Evolutionary conservation across 208 protist genomes (phyloP).

Genomic region (Strigomonas culicis): DNA sequence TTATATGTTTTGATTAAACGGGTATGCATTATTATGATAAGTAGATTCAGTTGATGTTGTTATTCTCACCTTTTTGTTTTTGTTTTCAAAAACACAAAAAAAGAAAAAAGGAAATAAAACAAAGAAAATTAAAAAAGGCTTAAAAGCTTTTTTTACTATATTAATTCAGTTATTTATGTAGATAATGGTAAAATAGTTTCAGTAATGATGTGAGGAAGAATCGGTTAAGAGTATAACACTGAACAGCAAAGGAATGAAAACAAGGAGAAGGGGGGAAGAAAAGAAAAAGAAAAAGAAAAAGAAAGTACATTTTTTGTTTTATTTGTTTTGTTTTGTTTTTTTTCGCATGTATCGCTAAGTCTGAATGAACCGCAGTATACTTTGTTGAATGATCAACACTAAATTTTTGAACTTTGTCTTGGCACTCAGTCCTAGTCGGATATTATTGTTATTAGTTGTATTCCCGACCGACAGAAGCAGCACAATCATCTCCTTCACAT

Average conservation of each 20-base stretch:
- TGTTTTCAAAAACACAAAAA: constrained; percentile 9
- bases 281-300: constrained; percentile 7
- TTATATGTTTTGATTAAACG: too few species aligned
- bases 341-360: too few species aligned
- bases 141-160: constrained; percentile 1
- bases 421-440: too few species aligned
- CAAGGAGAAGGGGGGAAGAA: neutral
- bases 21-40: too few species aligned
- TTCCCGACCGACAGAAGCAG: too few species aligned
- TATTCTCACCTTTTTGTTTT: constrained; percentile 4
- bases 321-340: too few species aligned
- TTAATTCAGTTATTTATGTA: constrained; percentile 2
- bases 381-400: neutral
- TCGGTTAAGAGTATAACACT: neutral
- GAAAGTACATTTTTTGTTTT: constrained; percentile 6
- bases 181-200: constrained; percentile 8
- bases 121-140: neutral
- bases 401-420: neutral
- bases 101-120: constrained; percentile 1
- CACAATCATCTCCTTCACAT: too few species aligned
- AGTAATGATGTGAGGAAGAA: constrained; percentile 10
- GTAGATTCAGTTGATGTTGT: neutral
- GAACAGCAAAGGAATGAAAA: constrained; percentile 12
- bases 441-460: too few species aligned
- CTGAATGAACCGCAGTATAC: neutral